Percentiles rank a stretch among this genome's conserved stretches.
Conservation (phyloP, 495 filamentous ascomycete genomes). For the Penicillium malachiteum region DNA sequence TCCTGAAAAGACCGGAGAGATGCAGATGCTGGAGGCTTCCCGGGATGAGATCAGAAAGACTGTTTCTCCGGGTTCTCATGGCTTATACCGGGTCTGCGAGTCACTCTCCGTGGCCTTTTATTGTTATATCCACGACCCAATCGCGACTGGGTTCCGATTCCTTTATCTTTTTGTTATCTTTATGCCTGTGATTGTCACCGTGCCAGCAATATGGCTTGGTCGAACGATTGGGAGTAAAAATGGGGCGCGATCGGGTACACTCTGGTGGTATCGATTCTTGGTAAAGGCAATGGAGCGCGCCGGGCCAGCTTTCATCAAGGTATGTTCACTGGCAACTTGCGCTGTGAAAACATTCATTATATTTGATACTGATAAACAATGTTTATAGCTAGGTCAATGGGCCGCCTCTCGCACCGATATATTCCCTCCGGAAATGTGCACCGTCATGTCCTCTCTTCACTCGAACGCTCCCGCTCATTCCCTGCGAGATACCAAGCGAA, state of each 20-base stretch:
- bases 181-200: constrained; percentile 76
- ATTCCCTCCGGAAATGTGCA: constrained; percentile 92
- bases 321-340: constrained; percentile 36
- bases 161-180: constrained; percentile 85
- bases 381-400: constrained; percentile 89
- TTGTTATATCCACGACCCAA: constrained; percentile 75
- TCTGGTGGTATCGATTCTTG: constrained; percentile 95
- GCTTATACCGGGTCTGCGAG: constrained; percentile 52
- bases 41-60: constrained; percentile 69
- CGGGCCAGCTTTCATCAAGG: constrained; percentile 98
- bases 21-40: constrained; percentile 81
- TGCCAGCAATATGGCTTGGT: constrained; percentile 83
- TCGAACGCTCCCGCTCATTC: constrained; percentile 93
- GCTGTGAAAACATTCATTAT: background rate
- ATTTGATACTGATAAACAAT: constrained; percentile 1
- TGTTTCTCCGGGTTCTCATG: constrained; percentile 58
- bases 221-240: constrained; percentile 54
- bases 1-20: constrained; percentile 69
- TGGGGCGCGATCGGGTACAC: constrained; percentile 71
- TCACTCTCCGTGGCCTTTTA: constrained; percentile 63
- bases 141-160: constrained; percentile 84
- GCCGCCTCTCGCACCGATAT: constrained; percentile 96
- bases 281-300: constrained; percentile 89
- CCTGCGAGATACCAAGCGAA: constrained; percentile 73
- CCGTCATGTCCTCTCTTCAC: constrained; percentile 90